Base-by-base conservation (phyloP, 1,284 basidiomycete genomes). In the Mixia osmundae region DNA sequence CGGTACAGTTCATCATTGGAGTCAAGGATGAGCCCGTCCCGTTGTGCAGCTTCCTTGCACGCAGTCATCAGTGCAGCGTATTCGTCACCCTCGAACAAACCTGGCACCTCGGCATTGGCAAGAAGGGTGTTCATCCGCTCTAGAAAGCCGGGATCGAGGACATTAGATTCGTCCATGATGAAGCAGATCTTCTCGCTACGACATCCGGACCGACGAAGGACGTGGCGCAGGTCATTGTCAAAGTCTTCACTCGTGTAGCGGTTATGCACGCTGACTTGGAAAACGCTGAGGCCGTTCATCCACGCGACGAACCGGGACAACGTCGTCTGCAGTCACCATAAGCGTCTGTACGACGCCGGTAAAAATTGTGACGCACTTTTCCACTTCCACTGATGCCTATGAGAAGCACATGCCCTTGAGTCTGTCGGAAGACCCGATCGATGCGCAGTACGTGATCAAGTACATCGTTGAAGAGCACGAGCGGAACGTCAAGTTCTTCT, bases 131-230 rank as follows among this genome's bases (percentile, higher is more conserved):
- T 99, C 83, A 99, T 95, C 23, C 91, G 72, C 55, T 99, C 91
- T 43, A 99, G 62, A 65, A 97, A 95, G 38, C 91, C 91, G 4
- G 91, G 85, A 55, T 97, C 89, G 25, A 95, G 72, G 20, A 97
- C 87, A 51, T 99, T 97, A 1, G 83, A 91, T 57, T 99, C 91
- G 57, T 99, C 91, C 87, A 99, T 95, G 58, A 97, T 95, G 66
- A 97, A 99, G 54, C 85, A 95, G 27, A 99, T 77, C 60, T 95
- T 95, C 59, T 99, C 91, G 47, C 83, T 87, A 54, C 95, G 95
- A 62, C 85, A 91, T 5, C 91, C 94, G 1, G 89, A 67, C 20
- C 91, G 72, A 25, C 87, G 76, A 22, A 99, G 70, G 2, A 99
- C 82, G 0, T 72, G 77, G 21, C 91, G 72, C 31, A 99, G 65